Base-by-base conservation (phyloP, 2,329 filamentous ascomycete genomes). In the Arachnomyces sp. region DNA sequence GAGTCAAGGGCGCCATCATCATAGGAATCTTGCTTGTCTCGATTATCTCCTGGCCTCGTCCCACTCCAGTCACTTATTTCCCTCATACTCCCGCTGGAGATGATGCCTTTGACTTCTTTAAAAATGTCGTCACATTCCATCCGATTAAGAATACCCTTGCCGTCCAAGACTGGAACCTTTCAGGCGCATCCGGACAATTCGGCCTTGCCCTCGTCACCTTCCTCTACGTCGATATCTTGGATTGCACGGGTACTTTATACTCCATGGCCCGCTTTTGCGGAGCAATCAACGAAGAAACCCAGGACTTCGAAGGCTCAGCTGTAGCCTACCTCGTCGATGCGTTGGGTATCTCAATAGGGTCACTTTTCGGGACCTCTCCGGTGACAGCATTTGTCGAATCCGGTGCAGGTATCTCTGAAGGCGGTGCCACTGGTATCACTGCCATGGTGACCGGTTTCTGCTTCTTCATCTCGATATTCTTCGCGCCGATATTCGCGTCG, bases 361-460 rank as follows among this genome's bases (percentile, higher is more conserved):
- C 84, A 4, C 68, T 93, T 1, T 72, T 94, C 36, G 87, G 87
- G 36, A 76, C 75, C 7, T 82, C 87, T 0, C 87, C 87, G 0
- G 85, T 93, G 3, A 93, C 86, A 1, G 86, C 86, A 7, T 94
- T 87, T 56, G 80, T 93, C 54, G 87, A 93, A 63, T 87, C 82
- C n/a, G 86, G 86, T 56, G 87, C 87, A 7, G 87, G 87, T 52
- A 93, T 94, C 47, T 85, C 85, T 0, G 87, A 94, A 62, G 87
- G 87, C 38, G 87, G 86, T 33, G 81, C 82, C 55, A 93, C 87
- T 0, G 87, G 87, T 12, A 65, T 94, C n/a, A 92, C 86, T 0
- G 80, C 86, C 34, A 84, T 90, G 61, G 70, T 78, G 12, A 82
- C 85, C 0, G 87, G 87, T 4, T 42, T 93, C 36, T 88, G 83